Evolutionary conservation across 1,284 basidiomycete genomes (phyloP), one percentile per base, ranked within the genome.

Genomic region (Ceratobasidium sp.): DNA sequence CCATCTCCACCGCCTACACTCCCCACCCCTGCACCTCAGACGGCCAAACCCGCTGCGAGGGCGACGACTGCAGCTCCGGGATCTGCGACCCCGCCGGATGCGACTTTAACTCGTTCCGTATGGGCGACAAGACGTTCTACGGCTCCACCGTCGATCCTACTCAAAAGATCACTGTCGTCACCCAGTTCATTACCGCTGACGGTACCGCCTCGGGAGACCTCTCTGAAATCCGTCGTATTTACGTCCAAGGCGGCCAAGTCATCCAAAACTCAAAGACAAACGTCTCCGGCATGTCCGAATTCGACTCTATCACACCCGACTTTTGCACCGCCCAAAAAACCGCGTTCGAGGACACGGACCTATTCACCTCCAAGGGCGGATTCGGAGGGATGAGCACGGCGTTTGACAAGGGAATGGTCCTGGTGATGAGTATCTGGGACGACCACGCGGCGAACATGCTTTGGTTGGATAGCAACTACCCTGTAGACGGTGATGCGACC

Each of bases 381-480:
- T 79, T 88, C 74, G 76, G 77, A 57, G 78, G 79, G 62, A 87
- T 89, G 84, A 85, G 86, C 76, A 79, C 81, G 71, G 82, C 86
- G 14, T 81, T 89, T 79, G 79, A 80, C 27, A 78, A 80, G 57
- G 88, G 88, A 74, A 86, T 89, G 84, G 87, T 88, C 19, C 82
- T 90, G 44, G 87, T 87, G 72, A 80, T 90, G 80, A 84, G 82
- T 77, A 78, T 89, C 77, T 89, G 88, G 88, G 88, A 89, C 78
- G 89, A 89, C 82, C 83, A 89, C 79, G 83, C 83, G 50, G 87
- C 84, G 76, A 82, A 86, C 79, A 89, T 89, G 88, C 84, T 88
- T 79, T 89, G 88, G 88, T 79, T 88, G 81, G 88, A 90, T 82
- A 84, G 82, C 78, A 82, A 80, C 83, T 89, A 89, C 83, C 88